phyloP scores from a whole-genome alignment of 345 rosid species.

The Luvunga scandens region DNA sequence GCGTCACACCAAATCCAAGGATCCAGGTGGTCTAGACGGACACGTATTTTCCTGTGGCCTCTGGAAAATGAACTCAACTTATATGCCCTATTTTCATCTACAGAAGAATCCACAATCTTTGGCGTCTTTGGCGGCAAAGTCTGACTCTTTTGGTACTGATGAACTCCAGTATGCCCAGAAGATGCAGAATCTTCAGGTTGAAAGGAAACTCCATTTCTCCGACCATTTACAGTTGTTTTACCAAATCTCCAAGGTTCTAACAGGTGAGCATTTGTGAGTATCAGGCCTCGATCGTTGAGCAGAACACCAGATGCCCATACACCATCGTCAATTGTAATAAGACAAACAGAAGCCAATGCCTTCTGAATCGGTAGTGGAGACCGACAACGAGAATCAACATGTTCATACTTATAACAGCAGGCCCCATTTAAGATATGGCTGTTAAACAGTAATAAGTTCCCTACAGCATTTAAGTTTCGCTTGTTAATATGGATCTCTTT shows the following conservation, averaged over 20 bases:
- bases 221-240: conserved; percentile 47
- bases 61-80: conserved; percentile 33
- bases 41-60: conserved; percentile 48
- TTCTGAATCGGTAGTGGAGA: conserved; percentile 43
- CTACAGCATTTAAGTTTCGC: conserved; percentile 47
- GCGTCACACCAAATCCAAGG: conserved; percentile 86
- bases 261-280: conserved; percentile 92
- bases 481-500: conserved; percentile 36
- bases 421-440: conserved; percentile 24
- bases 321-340: conserved; percentile 65
- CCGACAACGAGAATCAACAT: conserved; percentile 16
- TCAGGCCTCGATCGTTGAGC: conserved; percentile 75
- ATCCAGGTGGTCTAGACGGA: conserved; percentile 61
- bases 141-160: conserved; percentile 25
- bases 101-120: conserved; percentile 23
- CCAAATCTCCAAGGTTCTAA: conserved; percentile 98
- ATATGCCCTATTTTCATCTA: conserved; percentile 27
- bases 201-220: conserved; percentile 24
- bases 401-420: conserved; percentile 15
- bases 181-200: conserved; percentile 31
- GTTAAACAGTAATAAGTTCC: conserved; percentile 34
- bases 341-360: conserved; percentile 76
- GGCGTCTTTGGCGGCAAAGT: conserved; percentile 19
- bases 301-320: conserved; percentile 94
- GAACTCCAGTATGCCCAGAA: conserved; percentile 23